Conservation (phyloP, 1,284 basidiomycete species). For the Somion occarium region DNA sequence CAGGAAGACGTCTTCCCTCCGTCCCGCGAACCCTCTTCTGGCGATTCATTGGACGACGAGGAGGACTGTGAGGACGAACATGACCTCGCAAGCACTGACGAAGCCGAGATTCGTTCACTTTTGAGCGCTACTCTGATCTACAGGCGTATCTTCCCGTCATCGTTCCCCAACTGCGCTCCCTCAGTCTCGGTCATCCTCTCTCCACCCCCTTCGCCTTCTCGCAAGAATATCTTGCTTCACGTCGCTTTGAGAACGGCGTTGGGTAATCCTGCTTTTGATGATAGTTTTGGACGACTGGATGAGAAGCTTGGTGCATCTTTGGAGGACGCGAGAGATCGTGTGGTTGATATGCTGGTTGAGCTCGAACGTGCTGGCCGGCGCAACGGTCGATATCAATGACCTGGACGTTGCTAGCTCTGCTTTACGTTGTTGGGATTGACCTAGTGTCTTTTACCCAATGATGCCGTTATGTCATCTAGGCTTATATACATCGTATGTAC, state of each 20-base stretch:
- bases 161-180: slow-evolving; percentile 26
- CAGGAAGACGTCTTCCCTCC: slow-evolving; percentile 24
- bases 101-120: slow-evolving; percentile 44
- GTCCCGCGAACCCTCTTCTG: neutral
- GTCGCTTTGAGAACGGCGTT: slow-evolving; percentile 44
- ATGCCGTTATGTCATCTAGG: neutral
- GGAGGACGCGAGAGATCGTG: slow-evolving; percentile 65
- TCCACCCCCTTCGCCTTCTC: slow-evolving; percentile 53
- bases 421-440: neutral
- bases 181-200: slow-evolving; percentile 42
- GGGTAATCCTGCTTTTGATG: slow-evolving; percentile 58
- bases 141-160: slow-evolving; percentile 48
- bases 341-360: slow-evolving; percentile 59
- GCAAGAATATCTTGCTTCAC: slow-evolving; percentile 35
- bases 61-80: slow-evolving; percentile 30
- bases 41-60: slow-evolving; percentile 9
- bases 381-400: slow-evolving; percentile 5
- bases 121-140: slow-evolving; percentile 55
- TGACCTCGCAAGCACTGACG: slow-evolving; percentile 29
- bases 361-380: slow-evolving; percentile 21
- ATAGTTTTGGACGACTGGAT: slow-evolving; percentile 24
- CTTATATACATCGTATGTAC: too few species aligned
- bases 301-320: slow-evolving; percentile 31
- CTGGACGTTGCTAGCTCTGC: neutral
- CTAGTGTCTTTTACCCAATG: neutral